These are phyloP conservation scores for Jamesozyma gamospora DNA, from an alignment of 805 yeast genomes.

Conservation along the genomic window DNA sequence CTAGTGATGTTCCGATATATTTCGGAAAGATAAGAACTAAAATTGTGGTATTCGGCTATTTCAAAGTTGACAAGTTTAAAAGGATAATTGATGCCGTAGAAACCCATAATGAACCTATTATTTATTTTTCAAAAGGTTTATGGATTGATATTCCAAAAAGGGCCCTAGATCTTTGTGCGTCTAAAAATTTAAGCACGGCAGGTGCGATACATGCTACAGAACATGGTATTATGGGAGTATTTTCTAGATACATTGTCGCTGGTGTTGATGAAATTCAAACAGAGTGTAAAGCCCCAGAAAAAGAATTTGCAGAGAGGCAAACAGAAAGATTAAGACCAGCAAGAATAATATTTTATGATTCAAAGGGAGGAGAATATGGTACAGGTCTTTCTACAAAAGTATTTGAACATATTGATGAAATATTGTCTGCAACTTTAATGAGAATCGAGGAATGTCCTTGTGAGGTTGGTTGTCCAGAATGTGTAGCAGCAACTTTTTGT, in stretches of 20 bases:
- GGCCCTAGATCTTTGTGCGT: conserved; percentile 50
- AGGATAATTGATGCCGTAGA: conserved; percentile 90
- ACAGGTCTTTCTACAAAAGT: conserved; percentile 74
- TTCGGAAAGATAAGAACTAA: conserved; percentile 69
- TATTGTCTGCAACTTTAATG: conserved; percentile 49
- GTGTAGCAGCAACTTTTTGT: conserved; percentile 79
- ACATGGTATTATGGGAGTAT: conserved; percentile 72
- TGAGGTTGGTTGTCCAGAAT: conserved; percentile 63
- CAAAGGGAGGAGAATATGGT: conserved; percentile 71
- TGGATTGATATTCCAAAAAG: conserved; percentile 79
- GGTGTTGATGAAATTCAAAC: conserved; percentile 74
- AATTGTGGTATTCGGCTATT: conserved; percentile 81
- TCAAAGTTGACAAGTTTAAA: conserved; percentile 67
- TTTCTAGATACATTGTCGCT: conserved; percentile 64
- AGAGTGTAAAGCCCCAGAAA: conserved; percentile 96
- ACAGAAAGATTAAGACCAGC: conserved; percentile 75
- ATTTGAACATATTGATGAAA: conserved; percentile 63
- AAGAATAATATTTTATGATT: conserved; percentile 72
- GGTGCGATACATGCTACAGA: conserved; percentile 97
- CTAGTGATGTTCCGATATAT: conserved; percentile 50
- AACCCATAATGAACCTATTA: conserved; percentile 78
- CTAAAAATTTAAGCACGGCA: conserved; percentile 57
- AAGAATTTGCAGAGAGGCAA: conserved; percentile 76
- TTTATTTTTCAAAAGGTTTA: conserved; percentile 62
- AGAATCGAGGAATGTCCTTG: conserved; percentile 57